Conservation (phyloP, 1,139 yeast species). For the Torulaspora pretoriensis region DNA sequence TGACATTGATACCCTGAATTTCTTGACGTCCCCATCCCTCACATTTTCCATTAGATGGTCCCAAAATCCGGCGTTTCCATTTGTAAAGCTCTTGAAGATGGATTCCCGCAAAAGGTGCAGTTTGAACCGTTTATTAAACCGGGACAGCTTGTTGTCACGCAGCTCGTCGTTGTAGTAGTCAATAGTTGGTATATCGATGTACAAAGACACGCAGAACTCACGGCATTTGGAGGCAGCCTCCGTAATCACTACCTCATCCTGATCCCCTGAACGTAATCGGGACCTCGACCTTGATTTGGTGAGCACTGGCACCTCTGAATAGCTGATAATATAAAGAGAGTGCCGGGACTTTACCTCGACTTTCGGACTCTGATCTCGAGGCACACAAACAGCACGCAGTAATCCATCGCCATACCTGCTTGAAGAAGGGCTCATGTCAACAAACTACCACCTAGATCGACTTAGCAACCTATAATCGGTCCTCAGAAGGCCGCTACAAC, state of each 20-base stretch:
- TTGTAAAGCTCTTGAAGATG: slow-evolving; percentile 28
- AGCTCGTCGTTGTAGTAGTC: slow-evolving; percentile 36
- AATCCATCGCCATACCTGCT: slow-evolving; percentile 1
- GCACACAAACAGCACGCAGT: slow-evolving; percentile 6
- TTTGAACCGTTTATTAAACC: slow-evolving; percentile 32
- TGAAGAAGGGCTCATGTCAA: slow-evolving; percentile 6
- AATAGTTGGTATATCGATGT: slow-evolving; percentile 36
- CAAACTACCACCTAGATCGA: neutral
- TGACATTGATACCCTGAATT: slow-evolving; percentile 19
- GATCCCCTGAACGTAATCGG: slow-evolving; percentile 2
- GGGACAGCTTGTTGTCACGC: slow-evolving; percentile 27
- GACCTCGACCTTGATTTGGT: slow-evolving; percentile 4
- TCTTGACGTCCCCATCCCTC: slow-evolving; percentile 6
- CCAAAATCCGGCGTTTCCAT: slow-evolving; percentile 18
- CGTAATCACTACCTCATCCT: neutral
- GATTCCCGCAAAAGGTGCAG: slow-evolving; percentile 27
- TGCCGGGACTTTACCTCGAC: slow-evolving; percentile 30
- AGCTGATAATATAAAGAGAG: slow-evolving; percentile 31
- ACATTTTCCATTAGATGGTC: slow-evolving; percentile 1
- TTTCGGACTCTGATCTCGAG: slow-evolving; percentile 19
- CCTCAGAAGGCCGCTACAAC: neutral
- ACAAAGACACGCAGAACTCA: slow-evolving; percentile 27
- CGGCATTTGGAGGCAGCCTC: slow-evolving; percentile 3
- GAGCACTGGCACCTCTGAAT: slow-evolving; percentile 25
- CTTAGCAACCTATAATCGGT: neutral